Evolutionary conservation across 179 eudicot genomes (phyloP), one percentile per base, ranked within the genome.

Genomic region (Pouteria campechiana): DNA sequence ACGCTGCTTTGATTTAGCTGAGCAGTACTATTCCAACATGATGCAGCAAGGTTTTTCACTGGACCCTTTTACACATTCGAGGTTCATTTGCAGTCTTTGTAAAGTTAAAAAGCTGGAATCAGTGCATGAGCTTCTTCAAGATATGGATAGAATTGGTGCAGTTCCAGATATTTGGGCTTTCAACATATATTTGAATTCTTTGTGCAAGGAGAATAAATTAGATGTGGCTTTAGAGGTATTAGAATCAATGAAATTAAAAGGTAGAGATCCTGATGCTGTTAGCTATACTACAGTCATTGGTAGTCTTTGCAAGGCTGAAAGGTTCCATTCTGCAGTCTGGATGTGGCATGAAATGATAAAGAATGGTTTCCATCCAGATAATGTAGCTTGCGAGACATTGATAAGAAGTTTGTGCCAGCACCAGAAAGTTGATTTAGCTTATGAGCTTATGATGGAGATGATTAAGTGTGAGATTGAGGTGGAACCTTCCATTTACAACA

Each of bases 361-460:
- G 30, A 71, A 59, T 48, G 71, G 80, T 36, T 20, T 74, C 17
- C 42, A 13, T 6, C 81, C 84, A 0, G 99, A 92, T 57, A 41
- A 31, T 57, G 79, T 82, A 50, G 94, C 99, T n/a, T 82, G 73
- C 49, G 70, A 85, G 50, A 77, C 83, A n/a, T 45, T 92, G 65
- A 92, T 92, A 50, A 58, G 86, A 25, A 87, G 96, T 27, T 69
- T 92, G 48, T 86, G 96, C 59, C 57, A 59, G 17, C 44, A 27
- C 54, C 86, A 85, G 54, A 82, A 82, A 44, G 94, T 79, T 61
- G 92, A 92, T 56, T 61, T 92, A 59, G 99, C 99, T 35, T 92
- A 92, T 53, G 94, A 82, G 59, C 79, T 92, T 33, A 74, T 80
- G 2, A 60, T 72, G 24, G 92, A 82, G 50, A 55, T 48, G 43